A percentile compares a stretch with the other conserved stretches of the same genome.
These are phyloP conservation scores for Podaxis pistillaris DNA, from an alignment of 768 basidiomycete species.

Conservation along the genomic window DNA sequence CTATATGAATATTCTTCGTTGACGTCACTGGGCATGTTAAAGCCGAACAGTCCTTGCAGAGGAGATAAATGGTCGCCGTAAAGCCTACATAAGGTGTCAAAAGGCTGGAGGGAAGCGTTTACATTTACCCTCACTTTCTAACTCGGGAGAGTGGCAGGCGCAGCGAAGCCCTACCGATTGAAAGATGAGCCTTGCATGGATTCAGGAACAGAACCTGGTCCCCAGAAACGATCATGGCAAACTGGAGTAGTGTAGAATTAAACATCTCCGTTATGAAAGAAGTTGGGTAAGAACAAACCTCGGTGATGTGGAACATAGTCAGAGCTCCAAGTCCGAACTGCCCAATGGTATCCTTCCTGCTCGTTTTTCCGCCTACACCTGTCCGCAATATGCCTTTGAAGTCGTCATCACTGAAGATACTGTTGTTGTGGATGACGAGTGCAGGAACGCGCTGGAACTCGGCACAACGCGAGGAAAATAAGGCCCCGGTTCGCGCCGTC, in stretches of 20 bases:
- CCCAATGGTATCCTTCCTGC: conserved; percentile 38
- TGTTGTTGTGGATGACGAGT: conserved; percentile 44
- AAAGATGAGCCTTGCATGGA: conserved; percentile 42
- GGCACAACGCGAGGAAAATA: conserved; percentile 35
- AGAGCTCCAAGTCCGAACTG: conserved; percentile 52
- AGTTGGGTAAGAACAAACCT: conserved; percentile 30
- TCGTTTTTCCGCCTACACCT: conserved; percentile 44
- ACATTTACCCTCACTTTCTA: not conserved
- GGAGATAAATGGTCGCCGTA: conserved; percentile 40
- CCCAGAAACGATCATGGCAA: conserved; percentile 33
- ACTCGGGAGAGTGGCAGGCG: conserved; percentile 31
- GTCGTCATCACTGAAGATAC: conserved; percentile 38
- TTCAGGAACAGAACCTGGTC: conserved; percentile 38
- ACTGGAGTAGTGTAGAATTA: conserved; percentile 18
- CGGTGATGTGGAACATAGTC: conserved; percentile 51
- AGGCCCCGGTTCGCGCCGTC: conserved; percentile 3
- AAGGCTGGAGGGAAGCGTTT: not conserved
- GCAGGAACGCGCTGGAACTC: conserved; percentile 34
- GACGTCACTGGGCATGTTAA: conserved; percentile 17
- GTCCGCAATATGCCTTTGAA: conserved; percentile 44
- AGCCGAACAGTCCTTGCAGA: conserved; percentile 37
- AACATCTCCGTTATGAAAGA: not conserved
- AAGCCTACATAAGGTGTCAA: conserved; percentile 24
- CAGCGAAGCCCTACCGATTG: conserved; percentile 29
- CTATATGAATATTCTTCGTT: conserved; percentile 1